Base-by-base conservation (phyloP, 1,284 basidiomycete species). In the Anthracocystis setariae region DNA sequence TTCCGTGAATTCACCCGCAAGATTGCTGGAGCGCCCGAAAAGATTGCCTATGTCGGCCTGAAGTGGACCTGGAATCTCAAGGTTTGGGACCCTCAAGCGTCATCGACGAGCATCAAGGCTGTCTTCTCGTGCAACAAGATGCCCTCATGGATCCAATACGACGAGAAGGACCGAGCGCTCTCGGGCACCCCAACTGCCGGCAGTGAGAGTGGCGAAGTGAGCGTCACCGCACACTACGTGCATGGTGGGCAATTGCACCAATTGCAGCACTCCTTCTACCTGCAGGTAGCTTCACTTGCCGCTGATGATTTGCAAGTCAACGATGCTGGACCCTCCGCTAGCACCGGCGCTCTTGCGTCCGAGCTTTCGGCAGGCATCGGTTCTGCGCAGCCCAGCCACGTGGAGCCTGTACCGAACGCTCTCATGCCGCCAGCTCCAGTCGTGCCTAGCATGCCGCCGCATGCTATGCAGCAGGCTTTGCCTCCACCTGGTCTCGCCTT, bases 61-160 rank as follows among this genome's bases (percentile, higher is more conserved):
- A 91, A 91, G 58, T 97, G 93, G 92, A 87, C 88, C 35, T 98
- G 94, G 93, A 88, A 90, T 49, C 92, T 96, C 38, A 90, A 92
- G 64, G 90, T 98, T 47, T 98, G 94, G 94, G 94, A 98, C 84
- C 95, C 95, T 8, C 95, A 98, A 84, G 80, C 75, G 27, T 78
- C 82, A 7, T 79, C 78, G 18, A 73, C 75, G 32, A 79, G 81
- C 37, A 82, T 94, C 75, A 88, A 90, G 57, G 91, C 95, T 29
- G 85, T 87, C 24, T 97, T 91, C 80, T 88, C 86, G 69, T 93
- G 92, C 1, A 92, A 93, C 12, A 86, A 85, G 46, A 86, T 95
- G 17, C 94, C 94, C 0, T 78, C 87, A 1, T 98, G 94, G 94
- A 85, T 98, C 24, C 86, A 86, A 10, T 97, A 94, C 93, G 90